phyloP scores from a whole-genome alignment of 2,329 filamentous ascomycete species.

The Epichloe coenophiala region DNA sequence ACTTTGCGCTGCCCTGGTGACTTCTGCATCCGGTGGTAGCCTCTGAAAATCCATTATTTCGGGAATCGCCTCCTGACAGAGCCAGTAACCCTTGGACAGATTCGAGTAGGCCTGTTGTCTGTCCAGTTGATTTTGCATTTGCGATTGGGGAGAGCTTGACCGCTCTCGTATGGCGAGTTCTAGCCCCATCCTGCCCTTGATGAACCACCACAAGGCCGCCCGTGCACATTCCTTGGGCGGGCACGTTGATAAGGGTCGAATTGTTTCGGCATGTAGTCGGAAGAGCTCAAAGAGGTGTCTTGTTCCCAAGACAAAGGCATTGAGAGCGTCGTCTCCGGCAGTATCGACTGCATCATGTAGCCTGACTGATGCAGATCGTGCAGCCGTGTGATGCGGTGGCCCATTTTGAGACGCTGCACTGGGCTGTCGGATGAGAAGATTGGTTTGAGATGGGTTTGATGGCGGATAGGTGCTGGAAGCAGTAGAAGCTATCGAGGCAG shows the following conservation, averaged over 20 bases:
- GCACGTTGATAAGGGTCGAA: slow-evolving; percentile 50
- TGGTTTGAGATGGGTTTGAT: slow-evolving; percentile 7
- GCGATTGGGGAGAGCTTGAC: slow-evolving; percentile 34
- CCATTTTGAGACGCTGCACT: slow-evolving; percentile 15
- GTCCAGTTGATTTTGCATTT: slow-evolving; percentile 39
- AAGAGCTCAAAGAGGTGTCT: slow-evolving; percentile 66
- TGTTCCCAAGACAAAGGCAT: slow-evolving; percentile 57
- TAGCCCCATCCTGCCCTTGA: slow-evolving; percentile 64
- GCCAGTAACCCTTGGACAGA: slow-evolving; percentile 75
- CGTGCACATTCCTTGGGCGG: slow-evolving; percentile 55
- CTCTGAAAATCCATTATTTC: slow-evolving; percentile 32
- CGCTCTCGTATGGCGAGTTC: slow-evolving; percentile 58
- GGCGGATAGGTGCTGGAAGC: slow-evolving; percentile 17
- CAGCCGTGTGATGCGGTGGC: slow-evolving; percentile 10
- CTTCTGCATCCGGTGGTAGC: slow-evolving; percentile 29
- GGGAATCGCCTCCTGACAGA: slow-evolving; percentile 43
- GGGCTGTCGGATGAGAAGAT: slow-evolving; percentile 10
- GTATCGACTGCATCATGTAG: slow-evolving; percentile 29
- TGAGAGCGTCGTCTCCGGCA: slow-evolving; percentile 51
- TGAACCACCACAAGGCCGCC: slow-evolving; percentile 78
- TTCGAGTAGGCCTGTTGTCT: slow-evolving; percentile 73
- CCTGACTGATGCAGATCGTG: slow-evolving; percentile 23
- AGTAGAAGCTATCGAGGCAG: slow-evolving; percentile 22
- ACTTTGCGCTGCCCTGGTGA: slow-evolving; percentile 39
- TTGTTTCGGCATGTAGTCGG: slow-evolving; percentile 60